Evolutionary conservation across 441 rosid genomes (phyloP), one percentile per base, ranked within the genome.

Genomic region (Pelargonium myrrhifolium): DNA sequence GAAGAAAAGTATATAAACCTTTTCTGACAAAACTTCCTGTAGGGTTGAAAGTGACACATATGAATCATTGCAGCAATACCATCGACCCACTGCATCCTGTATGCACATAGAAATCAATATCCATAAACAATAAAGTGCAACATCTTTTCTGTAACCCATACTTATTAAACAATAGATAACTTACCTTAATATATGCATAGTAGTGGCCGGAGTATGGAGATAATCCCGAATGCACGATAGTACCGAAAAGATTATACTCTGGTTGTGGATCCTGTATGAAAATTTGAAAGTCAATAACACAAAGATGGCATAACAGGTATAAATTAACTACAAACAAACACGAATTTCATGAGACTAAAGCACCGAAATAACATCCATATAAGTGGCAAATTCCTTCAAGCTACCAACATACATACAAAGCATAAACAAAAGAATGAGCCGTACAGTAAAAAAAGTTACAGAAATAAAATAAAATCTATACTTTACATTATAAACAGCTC

Each of bases 161-260:
- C 53, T 43, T 62, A 69, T 51, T 43, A 14, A 49, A 68, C 3
- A 65, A 28, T 59, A 21, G 14, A 8, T 0, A 58, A 42, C 60
- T n/a, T 63, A 85, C 99, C 98, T 94, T 94, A 62, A 94, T 86
- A 72, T 89, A 94, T 71, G 99, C 94, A 80, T 92, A 88, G 77
- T 94, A 94, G 75, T 94, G 99, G 39, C 99, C 99, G 49, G 97
- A 92, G 72, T 94, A 97, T 4, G 87, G 89, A 2, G 98, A 88
- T 81, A 69, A 79, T 67, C 99, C 98, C 8, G 97, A 82, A 75
- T 94, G 99, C 71, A 94, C 99, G 74, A 94, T 92, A 65, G 91
- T 86, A 66, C 94, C 99, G 76, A 92, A 94, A 71, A 94, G 99
- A 75, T 84, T 85, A 80, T 94, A 94, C 74, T 88, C 90, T 60